Conservation (phyloP, 1,284 basidiomycete genomes). For the Inonotus obliquus region DNA sequence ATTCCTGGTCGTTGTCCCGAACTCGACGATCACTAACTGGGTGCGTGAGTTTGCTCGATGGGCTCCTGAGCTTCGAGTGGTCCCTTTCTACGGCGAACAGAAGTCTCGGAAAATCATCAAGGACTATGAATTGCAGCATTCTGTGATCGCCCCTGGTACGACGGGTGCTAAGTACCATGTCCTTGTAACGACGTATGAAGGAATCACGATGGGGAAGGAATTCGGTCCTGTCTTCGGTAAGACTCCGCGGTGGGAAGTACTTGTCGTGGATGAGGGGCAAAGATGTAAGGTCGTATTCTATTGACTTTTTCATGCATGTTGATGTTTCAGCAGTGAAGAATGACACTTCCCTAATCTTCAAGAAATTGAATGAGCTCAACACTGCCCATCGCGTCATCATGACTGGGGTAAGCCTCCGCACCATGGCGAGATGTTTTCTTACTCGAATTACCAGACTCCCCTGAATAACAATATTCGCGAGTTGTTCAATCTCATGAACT, state of each 20-base stretch:
- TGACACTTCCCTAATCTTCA: constrained; percentile 78
- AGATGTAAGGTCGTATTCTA: constrained; percentile 51
- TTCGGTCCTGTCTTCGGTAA: constrained; percentile 71
- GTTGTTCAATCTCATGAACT: constrained; percentile 92
- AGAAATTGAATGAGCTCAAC: constrained; percentile 75
- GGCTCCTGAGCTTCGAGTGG: constrained; percentile 78
- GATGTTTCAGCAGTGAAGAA: constrained; percentile 60
- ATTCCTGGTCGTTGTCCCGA: constrained; percentile 88
- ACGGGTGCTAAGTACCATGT: constrained; percentile 75
- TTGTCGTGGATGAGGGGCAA: constrained; percentile 93
- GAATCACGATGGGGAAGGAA: constrained; percentile 60
- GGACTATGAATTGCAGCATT: constrained; percentile 77
- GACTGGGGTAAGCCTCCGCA: constrained; percentile 61
- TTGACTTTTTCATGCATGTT: constrained; percentile 7
- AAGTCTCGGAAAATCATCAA: constrained; percentile 79
- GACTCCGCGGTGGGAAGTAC: constrained; percentile 85
- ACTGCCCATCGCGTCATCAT: constrained; percentile 83
- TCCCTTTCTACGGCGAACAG: constrained; percentile 79
- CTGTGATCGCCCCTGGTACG: constrained; percentile 31
- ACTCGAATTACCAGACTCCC: constrained; percentile 63
- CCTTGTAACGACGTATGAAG: constrained; percentile 88
- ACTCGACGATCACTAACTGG: constrained; percentile 90
- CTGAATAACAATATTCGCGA: constrained; percentile 96
- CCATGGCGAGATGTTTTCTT: background rate
- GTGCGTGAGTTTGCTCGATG: constrained; percentile 87